Percentiles rank a stretch among this genome's conserved stretches.
phyloP scores from a whole-genome alignment of 2,329 filamentous ascomycete genomes.

The Sphaerulina populicola region DNA sequence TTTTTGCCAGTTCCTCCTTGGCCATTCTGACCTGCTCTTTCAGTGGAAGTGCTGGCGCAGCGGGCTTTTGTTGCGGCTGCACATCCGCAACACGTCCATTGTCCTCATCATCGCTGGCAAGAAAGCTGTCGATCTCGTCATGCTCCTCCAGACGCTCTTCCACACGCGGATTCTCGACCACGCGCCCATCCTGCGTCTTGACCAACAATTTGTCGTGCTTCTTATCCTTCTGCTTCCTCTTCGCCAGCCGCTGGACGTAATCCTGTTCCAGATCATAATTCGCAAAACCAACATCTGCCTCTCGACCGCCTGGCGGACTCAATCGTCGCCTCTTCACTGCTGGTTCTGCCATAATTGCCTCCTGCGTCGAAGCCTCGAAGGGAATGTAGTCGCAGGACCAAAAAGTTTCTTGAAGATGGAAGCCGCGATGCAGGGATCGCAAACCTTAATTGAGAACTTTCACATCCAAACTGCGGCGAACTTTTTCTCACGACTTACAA shows the following conservation, averaged over 20 bases:
- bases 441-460: conserved; percentile 2
- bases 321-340: conserved; percentile 45
- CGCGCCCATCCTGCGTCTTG: conserved; percentile 68
- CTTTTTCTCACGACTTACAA: not conserved
- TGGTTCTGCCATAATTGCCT: conserved; percentile 39
- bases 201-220: conserved; percentile 74
- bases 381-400: not conserved
- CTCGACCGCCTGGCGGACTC: conserved; percentile 39
- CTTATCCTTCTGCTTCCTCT: conserved; percentile 55
- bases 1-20: conserved; percentile 83
- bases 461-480: too few relatives aligned
- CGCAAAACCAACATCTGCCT: conserved; percentile 34
- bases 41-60: conserved; percentile 59
- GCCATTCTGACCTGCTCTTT: conserved; percentile 74
- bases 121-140: conserved; percentile 55
- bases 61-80: conserved; percentile 40
- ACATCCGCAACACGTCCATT: conserved; percentile 42
- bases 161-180: conserved; percentile 46
- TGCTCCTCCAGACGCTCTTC: conserved; percentile 36
- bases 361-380: not conserved
- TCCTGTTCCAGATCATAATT: conserved; percentile 88
- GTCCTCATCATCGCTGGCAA: conserved; percentile 47
- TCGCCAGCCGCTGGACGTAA: conserved; percentile 73
- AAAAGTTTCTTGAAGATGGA: not conserved
- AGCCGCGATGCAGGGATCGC: not conserved